These are phyloP conservation scores for Aspergillus alliaceus DNA, from an alignment of 2,329 filamentous ascomycete species.

Conservation along the genomic window DNA sequence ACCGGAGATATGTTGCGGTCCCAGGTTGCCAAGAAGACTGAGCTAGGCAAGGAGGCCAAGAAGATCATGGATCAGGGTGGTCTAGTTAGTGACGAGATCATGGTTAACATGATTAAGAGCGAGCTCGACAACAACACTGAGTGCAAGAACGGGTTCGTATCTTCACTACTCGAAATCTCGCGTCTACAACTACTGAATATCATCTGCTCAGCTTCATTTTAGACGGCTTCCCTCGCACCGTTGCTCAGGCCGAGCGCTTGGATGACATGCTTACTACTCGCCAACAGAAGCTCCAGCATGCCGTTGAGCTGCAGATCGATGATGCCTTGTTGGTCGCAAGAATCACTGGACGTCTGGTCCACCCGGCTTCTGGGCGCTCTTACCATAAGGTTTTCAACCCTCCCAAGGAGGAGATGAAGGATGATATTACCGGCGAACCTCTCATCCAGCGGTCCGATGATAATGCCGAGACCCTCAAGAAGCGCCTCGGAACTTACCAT, in stretches of 20 bases:
- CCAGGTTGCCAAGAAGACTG: conserved; percentile 96
- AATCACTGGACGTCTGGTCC: conserved; percentile 93
- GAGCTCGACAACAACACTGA: conserved; percentile 92
- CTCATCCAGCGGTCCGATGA: conserved; percentile 95
- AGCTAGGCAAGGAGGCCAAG: conserved; percentile 93
- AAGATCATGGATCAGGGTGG: conserved; percentile 99
- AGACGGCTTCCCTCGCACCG: conserved; percentile 96
- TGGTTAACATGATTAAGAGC: conserved; percentile 99
- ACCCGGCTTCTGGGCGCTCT: conserved; percentile 91
- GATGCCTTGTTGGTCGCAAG: conserved; percentile 89
- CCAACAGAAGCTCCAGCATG: conserved; percentile 86
- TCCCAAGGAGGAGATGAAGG: conserved; percentile 88
- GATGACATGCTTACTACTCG: conserved; percentile 83
- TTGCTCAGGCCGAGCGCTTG: conserved; percentile 90
- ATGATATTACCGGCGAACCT: conserved; percentile 95
- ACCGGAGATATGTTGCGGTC: conserved; percentile 99
- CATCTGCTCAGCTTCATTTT: conserved; percentile 80
- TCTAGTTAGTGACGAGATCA: conserved; percentile 96
- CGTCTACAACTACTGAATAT: conserved; percentile 18
- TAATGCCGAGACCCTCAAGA: conserved; percentile 93
- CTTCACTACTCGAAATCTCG: conserved; percentile 10
- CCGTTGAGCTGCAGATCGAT: conserved; percentile 95
- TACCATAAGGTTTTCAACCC: conserved; percentile 99
- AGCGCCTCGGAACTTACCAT: conserved; percentile 92
- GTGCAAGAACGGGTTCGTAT: conserved; percentile 87